Percentiles rank a stretch among this genome's conserved stretches.
Evolutionary conservation across 352 stramenopile species (phyloP).

Genomic region (Phytophthora litchii): DNA sequence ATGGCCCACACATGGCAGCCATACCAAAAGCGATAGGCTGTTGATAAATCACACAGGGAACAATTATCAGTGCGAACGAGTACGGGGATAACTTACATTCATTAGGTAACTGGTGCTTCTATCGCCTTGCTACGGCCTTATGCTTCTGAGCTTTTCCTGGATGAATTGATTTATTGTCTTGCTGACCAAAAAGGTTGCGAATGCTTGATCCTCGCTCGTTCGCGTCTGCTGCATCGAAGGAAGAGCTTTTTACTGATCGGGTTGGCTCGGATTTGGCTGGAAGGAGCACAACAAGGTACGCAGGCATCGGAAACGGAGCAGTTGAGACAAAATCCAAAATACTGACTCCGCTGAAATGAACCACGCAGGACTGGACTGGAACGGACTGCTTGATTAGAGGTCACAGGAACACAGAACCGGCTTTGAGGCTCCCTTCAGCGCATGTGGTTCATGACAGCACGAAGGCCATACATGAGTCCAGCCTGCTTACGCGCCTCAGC

Average conservation of each 20-base stretch:
- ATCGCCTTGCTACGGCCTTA: conserved; percentile 32
- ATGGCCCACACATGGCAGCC: conserved; percentile 66
- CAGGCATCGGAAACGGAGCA: conserved; percentile 16
- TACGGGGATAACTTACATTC: conserved; percentile 46
- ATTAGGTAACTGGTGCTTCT: conserved; percentile 38
- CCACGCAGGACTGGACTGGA: conserved; percentile 34
- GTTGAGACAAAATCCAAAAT: conserved; percentile 9
- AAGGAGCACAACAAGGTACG: conserved; percentile 14
- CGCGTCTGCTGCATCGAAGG: conserved; percentile 38
- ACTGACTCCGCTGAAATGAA: conserved; percentile 26
- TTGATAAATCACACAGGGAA: background rate
- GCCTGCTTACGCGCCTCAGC: conserved; percentile 88
- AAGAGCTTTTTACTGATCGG: conserved; percentile 32
- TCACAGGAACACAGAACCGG: conserved; percentile 25
- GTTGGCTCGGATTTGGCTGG: conserved; percentile 12
- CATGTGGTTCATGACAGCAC: conserved; percentile 89
- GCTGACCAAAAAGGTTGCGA: conserved; percentile 32
- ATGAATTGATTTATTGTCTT: conserved; percentile 36
- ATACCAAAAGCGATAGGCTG: conserved; percentile 22
- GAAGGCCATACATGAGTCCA: conserved; percentile 86
- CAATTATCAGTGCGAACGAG: conserved; percentile 1
- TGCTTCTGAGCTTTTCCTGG: conserved; percentile 26
- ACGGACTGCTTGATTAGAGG: conserved; percentile 24
- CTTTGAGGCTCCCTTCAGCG: conserved; percentile 41
- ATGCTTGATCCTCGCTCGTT: conserved; percentile 28